Conservation (phyloP, 495 filamentous ascomycete genomes). For the Lasiosphaeriaceae sp. region DNA sequence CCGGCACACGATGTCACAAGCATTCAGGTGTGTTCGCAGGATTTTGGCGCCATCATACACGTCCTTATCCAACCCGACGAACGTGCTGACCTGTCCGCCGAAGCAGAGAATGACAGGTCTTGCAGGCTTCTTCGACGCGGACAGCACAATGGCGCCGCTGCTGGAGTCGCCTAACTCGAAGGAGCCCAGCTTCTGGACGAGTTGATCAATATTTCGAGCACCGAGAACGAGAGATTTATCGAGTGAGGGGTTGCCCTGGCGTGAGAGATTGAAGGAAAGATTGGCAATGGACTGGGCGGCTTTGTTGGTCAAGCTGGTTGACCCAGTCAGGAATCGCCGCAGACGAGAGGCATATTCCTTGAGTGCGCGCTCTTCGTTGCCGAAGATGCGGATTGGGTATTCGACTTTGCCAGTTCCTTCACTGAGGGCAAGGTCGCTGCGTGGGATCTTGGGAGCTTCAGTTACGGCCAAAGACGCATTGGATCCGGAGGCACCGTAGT, state of each 20-base stretch:
- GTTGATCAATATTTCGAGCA: neutral
- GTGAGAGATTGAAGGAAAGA: neutral
- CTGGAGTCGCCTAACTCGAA: neutral
- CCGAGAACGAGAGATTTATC: neutral
- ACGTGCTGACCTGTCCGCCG: neutral
- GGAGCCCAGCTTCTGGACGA: neutral
- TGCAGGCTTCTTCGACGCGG: neutral
- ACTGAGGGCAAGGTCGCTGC: slow-evolving; percentile 6
- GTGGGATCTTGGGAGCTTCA: neutral
- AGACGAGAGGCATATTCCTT: slow-evolving; percentile 22
- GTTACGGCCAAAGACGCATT: slow-evolving; percentile 17
- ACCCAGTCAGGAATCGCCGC: neutral
- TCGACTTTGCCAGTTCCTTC: neutral
- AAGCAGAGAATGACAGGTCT: slow-evolving; percentile 1
- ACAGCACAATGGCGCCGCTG: neutral
- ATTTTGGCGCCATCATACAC: neutral
- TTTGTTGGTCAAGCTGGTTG: neutral
- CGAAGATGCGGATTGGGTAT: neutral
- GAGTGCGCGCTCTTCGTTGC: slow-evolving; percentile 5
- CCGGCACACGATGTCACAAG: slow-evolving; percentile 26
- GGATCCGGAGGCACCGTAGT: slow-evolving; percentile 27
- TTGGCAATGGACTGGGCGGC: neutral
- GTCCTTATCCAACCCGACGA: neutral
- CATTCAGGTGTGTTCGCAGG: slow-evolving; percentile 24
- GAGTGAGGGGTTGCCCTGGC: neutral